These are phyloP conservation scores for Euphrasia arctica DNA, from an alignment of 305 asterid genomes.

Conservation along the genomic window DNA sequence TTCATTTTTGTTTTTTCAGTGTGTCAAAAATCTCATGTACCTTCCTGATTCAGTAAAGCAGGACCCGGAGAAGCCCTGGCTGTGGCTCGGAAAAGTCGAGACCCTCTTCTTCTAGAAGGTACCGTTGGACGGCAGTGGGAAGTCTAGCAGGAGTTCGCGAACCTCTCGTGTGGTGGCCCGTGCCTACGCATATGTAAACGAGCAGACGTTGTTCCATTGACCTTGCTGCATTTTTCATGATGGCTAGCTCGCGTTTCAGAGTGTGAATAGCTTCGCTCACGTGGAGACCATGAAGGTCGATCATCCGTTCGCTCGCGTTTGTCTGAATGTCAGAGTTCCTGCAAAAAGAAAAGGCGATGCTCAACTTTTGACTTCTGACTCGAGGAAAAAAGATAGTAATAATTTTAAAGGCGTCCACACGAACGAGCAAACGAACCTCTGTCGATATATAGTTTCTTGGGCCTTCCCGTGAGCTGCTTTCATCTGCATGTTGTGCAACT, in stretches of 20 bases:
- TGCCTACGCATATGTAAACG: conserved; percentile 73
- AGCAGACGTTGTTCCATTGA: conserved; percentile 64
- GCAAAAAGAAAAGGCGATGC: conserved; percentile 20
- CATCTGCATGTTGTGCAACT: conserved; percentile 80
- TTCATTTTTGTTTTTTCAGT: conserved; percentile 7
- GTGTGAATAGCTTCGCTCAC: conserved; percentile 78
- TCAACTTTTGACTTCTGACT: too few relatives aligned
- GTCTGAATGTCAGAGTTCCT: conserved; percentile 58
- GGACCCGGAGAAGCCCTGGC: conserved; percentile 72
- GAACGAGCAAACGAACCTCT: conserved; percentile 76
- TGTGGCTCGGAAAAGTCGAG: conserved; percentile 82
- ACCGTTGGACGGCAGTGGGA: conserved; percentile 72
- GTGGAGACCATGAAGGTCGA: conserved; percentile 87
- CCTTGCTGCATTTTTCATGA: conserved; percentile 67
- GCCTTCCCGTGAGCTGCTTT: conserved; percentile 83
- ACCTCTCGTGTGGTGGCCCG: conserved; percentile 82
- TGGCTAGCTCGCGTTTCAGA: conserved; percentile 75
- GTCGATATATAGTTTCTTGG: conserved; percentile 72
- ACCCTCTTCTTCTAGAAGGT: conserved; percentile 86
- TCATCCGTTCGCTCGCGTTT: conserved; percentile 72
- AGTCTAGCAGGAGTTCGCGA: conserved; percentile 75
- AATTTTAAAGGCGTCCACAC: conserved; percentile 9
- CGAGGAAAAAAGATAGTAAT: too few relatives aligned
- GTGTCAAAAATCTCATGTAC: conserved; percentile 51
- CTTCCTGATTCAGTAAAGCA: conserved; percentile 40